These are phyloP conservation scores for Cryphonectria parasitica DNA, from an alignment of 2,329 filamentous ascomycete genomes.

Conservation along the genomic window DNA sequence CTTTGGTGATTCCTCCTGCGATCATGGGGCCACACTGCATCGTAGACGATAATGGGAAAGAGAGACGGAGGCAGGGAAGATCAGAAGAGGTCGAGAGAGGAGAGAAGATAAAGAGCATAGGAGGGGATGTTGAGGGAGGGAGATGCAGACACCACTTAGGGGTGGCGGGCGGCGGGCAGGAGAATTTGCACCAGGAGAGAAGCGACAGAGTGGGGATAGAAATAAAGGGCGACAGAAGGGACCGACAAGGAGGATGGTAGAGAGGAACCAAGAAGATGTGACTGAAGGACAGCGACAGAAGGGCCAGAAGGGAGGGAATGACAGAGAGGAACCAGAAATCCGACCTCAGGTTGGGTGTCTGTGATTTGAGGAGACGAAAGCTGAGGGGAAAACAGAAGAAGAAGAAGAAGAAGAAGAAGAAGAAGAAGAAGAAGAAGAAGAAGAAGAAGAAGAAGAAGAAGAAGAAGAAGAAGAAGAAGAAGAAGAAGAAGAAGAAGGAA, in stretches of 20 bases:
- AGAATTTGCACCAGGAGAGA: background rate
- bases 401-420: no score
- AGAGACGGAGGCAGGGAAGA: no score
- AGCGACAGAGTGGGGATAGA: background rate
- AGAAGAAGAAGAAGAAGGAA: background rate
- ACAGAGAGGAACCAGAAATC: background rate
- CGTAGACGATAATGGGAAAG: background rate
- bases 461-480: no score
- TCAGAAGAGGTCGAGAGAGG: no score
- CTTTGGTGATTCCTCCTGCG: background rate
- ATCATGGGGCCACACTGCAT: background rate
- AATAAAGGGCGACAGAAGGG: background rate
- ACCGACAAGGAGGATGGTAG: background rate
- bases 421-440: no score
- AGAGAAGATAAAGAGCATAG: background rate
- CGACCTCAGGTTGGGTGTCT: background rate
- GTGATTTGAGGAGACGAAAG: background rate
- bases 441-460: no score
- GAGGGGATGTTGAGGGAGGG: no score
- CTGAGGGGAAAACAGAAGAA: background rate
- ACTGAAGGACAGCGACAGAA: background rate
- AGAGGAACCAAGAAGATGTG: no score
- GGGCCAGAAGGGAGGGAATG: no score
- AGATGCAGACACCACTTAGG: no score
- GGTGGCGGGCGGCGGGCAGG: no score